Percentiles rank a stretch among this genome's conserved stretches.
Conservation (phyloP, 176 grass and related monocot species). For the Bromus sterilis region DNA sequence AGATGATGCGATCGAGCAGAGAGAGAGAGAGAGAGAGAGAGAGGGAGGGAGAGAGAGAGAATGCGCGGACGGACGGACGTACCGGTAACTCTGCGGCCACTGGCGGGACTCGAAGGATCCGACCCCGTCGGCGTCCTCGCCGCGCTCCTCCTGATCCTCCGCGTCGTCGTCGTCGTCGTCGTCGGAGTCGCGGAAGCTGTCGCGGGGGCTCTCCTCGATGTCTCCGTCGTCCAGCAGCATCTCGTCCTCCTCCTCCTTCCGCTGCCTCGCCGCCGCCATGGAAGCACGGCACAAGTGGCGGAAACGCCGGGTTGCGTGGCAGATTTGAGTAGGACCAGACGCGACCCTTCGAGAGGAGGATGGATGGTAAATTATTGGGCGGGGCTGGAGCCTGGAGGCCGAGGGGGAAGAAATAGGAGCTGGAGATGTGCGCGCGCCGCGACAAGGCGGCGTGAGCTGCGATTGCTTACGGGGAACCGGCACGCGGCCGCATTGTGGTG, state of each 20-base stretch:
- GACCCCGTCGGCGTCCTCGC: conserved; percentile 11
- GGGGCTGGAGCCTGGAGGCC: not conserved
- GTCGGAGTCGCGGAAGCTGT: conserved; percentile 36
- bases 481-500: rapidly evolving
- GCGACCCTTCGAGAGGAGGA: conserved; percentile 12
- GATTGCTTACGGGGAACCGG: not conserved
- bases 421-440: not conserved
- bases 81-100: conserved; percentile 87
- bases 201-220: conserved; percentile 40
- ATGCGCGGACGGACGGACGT: not conserved
- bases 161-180: conserved; percentile 9
- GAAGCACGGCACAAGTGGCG: not conserved
- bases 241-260: conserved; percentile 29
- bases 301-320: not conserved
- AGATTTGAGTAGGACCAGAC: not conserved
- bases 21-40: not conserved
- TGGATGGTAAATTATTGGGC: not conserved
- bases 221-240: conserved; percentile 49
- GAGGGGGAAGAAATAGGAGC: not conserved
- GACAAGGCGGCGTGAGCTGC: conserved; percentile 30
- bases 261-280: not conserved
- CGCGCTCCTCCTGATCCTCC: not conserved
- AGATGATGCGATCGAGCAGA: not conserved
- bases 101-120: conserved; percentile 55
- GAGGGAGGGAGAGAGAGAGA: not conserved